Conservation (phyloP, 2,329 filamentous ascomycete genomes). For the Metarhizium humberi region DNA sequence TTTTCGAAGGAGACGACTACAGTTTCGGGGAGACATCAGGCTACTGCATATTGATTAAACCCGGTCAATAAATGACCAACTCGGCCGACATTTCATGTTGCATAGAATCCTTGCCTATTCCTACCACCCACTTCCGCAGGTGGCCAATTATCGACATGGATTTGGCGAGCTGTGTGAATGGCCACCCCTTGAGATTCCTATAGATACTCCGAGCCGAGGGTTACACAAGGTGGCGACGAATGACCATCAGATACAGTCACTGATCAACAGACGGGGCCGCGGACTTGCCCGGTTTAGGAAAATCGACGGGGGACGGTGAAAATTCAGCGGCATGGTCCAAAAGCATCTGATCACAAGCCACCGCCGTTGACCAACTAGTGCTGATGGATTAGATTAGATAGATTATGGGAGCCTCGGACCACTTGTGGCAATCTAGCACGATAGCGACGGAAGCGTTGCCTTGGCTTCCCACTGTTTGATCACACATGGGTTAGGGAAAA, state of each 20-base stretch:
- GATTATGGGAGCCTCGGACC: not conserved
- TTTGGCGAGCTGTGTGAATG: not conserved
- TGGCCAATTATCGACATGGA: not conserved
- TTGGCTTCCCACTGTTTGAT: not conserved
- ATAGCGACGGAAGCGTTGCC: not conserved
- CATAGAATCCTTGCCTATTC: not conserved
- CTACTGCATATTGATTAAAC: not conserved
- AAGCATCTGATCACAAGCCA: not conserved
- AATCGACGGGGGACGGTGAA: not conserved
- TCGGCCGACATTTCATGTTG: not conserved
- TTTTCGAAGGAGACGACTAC: not conserved
- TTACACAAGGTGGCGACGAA: not conserved
- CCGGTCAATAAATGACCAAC: not conserved
- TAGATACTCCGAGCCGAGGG: not conserved
- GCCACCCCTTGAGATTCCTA: not conserved
- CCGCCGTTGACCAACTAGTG: not conserved
- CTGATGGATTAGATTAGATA: slow-evolving; percentile 10
- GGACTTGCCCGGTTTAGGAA: not conserved
- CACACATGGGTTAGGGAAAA: not conserved
- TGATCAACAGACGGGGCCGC: not conserved
- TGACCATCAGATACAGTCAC: not conserved
- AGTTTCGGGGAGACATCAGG: not conserved
- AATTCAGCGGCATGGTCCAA: not conserved
- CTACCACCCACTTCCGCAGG: not conserved
- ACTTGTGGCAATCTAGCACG: not conserved